These are phyloP conservation scores for Pseudogymnoascus sp. DNA, from an alignment of 2,329 filamentous ascomycete species.

Conservation along the genomic window DNA sequence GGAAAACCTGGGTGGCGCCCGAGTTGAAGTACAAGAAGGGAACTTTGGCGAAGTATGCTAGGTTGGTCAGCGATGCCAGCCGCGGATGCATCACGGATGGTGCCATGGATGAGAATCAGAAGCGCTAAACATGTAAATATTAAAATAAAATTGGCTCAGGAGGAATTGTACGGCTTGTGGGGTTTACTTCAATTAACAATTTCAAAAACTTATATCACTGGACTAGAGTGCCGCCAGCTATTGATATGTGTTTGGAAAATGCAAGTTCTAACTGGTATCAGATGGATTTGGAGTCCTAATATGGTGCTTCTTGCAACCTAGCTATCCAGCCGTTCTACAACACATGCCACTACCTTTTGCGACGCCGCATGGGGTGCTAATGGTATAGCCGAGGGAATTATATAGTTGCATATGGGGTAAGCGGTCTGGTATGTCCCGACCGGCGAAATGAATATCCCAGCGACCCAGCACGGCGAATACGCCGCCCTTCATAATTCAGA, in stretches of 20 bases:
- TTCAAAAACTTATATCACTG: slow-evolving; percentile 3
- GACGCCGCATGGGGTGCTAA: not conserved
- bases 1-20: slow-evolving; percentile 43
- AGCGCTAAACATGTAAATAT: not conserved
- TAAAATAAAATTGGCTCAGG: not conserved
- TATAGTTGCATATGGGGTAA: not conserved
- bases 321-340: not conserved
- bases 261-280: not conserved
- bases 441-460: not conserved
- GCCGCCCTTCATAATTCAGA: not conserved
- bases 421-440: not conserved
- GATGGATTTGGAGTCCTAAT: not conserved
- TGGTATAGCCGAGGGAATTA: not conserved
- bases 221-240: not conserved
- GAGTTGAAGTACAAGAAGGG: slow-evolving; percentile 49
- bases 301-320: not conserved
- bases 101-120: not conserved
- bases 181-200: slow-evolving; percentile 2
- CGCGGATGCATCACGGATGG: slow-evolving; percentile 51
- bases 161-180: not conserved
- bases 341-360: not conserved
- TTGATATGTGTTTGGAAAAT: not conserved
- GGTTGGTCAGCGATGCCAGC: slow-evolving; percentile 46
- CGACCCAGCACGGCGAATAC: not conserved
- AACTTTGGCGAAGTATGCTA: slow-evolving; percentile 50